A percentile compares a stretch with the other conserved stretches of the same genome.
Evolutionary conservation across 331 rosid species (phyloP).

Genomic region (Saraca asoca): DNA sequence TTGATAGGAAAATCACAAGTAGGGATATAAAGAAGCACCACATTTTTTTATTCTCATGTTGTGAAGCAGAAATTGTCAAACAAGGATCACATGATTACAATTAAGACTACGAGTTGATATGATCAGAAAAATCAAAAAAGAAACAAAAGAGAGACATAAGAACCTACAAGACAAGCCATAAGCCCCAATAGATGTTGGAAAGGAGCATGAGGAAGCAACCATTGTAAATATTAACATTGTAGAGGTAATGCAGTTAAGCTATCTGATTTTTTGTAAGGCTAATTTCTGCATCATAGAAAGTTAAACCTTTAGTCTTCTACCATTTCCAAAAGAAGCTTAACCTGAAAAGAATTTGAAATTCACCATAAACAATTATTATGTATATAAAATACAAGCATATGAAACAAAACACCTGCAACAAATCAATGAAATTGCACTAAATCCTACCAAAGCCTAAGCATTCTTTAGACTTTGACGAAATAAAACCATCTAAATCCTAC

Average conservation of each 20-base stretch:
- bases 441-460: conserved; percentile 54
- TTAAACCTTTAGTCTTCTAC: conserved; percentile 20
- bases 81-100: too few relatives aligned
- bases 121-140: too few relatives aligned
- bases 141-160: too few relatives aligned
- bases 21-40: too few relatives aligned
- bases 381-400: conserved; percentile 11
- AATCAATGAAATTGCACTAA: conserved; percentile 12
- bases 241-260: conserved; percentile 69
- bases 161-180: too few relatives aligned
- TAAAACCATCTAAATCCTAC: conserved; percentile 64
- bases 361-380: too few relatives aligned
- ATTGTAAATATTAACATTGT: conserved; percentile 79
- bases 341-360: conserved; percentile 49
- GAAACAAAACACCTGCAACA: conserved; percentile 29
- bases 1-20: too few relatives aligned
- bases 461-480: conserved; percentile 57
- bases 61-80: too few relatives aligned
- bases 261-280: conserved; percentile 87
- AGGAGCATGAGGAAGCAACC: too few relatives aligned
- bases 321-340: conserved; percentile 84
- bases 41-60: too few relatives aligned
- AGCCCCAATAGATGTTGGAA: too few relatives aligned
- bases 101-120: too few relatives aligned
- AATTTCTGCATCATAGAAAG: conserved; percentile 74